A percentile compares a stretch with the other conserved stretches of the same genome.
Conservation (phyloP, 2,329 filamentous ascomycete species). For the Ophiocordyceps australis region DNA sequence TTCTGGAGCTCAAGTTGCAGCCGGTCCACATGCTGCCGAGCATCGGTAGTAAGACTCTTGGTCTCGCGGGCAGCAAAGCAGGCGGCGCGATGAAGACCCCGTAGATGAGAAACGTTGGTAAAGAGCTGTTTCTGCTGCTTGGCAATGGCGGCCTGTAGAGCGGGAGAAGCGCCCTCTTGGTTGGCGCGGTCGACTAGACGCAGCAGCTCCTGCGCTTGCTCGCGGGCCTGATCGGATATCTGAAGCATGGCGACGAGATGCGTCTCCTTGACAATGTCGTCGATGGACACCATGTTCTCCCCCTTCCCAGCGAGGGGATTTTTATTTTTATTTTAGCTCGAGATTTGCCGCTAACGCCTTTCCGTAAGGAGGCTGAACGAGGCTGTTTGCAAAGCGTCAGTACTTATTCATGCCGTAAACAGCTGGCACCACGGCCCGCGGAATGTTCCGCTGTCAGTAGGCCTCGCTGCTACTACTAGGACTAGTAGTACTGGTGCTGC, state of each 20-base stretch:
- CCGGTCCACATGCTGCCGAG: constrained; percentile 76
- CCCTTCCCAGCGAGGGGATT: no score
- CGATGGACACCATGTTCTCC: constrained; percentile 20
- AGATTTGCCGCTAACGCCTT: no score
- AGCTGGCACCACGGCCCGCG: no score
- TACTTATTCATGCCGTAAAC: no score
- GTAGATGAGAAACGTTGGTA: constrained; percentile 61
- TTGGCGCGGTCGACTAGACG: constrained; percentile 28
- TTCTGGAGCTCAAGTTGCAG: constrained; percentile 90
- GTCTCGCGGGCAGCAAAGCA: constrained; percentile 69
- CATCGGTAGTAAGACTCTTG: constrained; percentile 72
- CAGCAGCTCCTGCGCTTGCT: constrained; percentile 51
- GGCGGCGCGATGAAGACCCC: constrained; percentile 67
- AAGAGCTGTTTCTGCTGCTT: constrained; percentile 67
- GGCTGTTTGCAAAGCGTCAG: no score
- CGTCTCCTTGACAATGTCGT: constrained; percentile 20
- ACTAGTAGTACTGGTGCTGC: no score
- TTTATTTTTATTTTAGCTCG: no score
- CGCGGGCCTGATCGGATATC: constrained; percentile 54
- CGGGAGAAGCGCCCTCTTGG: constrained; percentile 21
- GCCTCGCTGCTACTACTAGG: no score
- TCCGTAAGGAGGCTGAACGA: no score
- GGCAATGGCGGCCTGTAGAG: constrained; percentile 40
- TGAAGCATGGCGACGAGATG: constrained; percentile 49
- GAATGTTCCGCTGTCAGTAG: no score